A percentile compares a stretch with the other conserved stretches of the same genome.
Evolutionary conservation across 805 yeast genomes (phyloP).

Genomic region (Starmerella stigmatis): DNA sequence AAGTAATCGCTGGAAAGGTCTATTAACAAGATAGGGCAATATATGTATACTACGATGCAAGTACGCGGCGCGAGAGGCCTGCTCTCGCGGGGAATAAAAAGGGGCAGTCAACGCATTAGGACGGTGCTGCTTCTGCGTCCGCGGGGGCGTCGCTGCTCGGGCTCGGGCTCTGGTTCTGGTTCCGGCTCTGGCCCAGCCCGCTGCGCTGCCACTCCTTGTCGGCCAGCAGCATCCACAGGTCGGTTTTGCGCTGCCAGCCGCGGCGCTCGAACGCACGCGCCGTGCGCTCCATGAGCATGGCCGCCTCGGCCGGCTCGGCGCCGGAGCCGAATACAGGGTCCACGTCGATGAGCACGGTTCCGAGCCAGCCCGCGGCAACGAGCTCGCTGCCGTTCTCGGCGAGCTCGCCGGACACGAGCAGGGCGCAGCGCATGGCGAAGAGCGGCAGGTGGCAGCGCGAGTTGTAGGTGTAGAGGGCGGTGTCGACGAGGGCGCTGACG

Average conservation of each 20-base stretch:
- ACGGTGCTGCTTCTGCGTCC: no score
- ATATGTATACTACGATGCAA: no score
- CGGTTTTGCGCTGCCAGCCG: conserved; percentile 52
- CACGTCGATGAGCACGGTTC: conserved; percentile 35
- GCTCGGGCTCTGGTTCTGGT: no score
- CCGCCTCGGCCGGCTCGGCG: conserved; percentile 34
- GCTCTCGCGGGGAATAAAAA: no score
- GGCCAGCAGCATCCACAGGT: conserved; percentile 49
- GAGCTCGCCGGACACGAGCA: conserved; percentile 63
- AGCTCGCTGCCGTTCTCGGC: conserved; percentile 32
- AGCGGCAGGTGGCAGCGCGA: conserved; percentile 61
- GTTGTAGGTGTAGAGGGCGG: conserved; percentile 61
- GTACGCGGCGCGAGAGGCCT: no score
- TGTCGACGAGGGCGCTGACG: conserved; percentile 43
- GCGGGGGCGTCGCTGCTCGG: no score
- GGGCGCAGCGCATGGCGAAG: conserved; percentile 57
- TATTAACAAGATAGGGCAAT: no score
- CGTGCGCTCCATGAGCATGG: conserved; percentile 44
- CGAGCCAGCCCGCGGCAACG: conserved; percentile 39
- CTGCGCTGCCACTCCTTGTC: conserved; percentile 14
- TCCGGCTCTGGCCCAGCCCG: neutral
- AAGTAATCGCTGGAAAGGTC: no score
- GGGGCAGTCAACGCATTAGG: no score
- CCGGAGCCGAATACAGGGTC: conserved; percentile 26
- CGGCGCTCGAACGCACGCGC: conserved; percentile 41